Evolutionary conservation across 1,284 basidiomycete species (phyloP), one percentile per base, ranked within the genome.

Genomic region (Gomphus bonarii): DNA sequence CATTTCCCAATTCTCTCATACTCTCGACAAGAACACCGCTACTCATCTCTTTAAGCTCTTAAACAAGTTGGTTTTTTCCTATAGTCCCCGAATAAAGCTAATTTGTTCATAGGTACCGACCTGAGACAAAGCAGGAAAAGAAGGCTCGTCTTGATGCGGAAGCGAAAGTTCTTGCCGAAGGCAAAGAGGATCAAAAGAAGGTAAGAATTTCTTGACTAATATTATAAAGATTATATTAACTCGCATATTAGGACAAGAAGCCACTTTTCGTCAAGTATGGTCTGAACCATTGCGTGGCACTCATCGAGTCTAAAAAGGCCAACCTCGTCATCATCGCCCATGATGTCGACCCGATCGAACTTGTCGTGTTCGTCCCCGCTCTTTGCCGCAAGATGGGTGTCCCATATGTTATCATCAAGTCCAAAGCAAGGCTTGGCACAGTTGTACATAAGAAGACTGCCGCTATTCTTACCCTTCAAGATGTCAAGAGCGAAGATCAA

Each of bases 371-470:
- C 88, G 81, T 99, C 60, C 95, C 95, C 61, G 94, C 95, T 60
- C 86, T 98, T 63, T 99, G 95, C 81, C 85, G 94, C 74, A 97
- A 97, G 86, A 97, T 97, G 94, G 95, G 94, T 71, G 85, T 97
- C 51, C 93, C 93, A 36, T 98, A 98, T 76, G 92, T 95, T 64
- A 97, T 99, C 66, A 93, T 97, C 68, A 97, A 97, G 82, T 88
- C 87, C 77, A 98, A 97, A 79, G 90, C 95, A 59, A 91, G 95
- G 71, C 88, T 98, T 66, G 95, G 95, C 65, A 92, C 92, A 14
- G 90, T 95, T 60, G 93, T 95, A 54, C 91, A 95, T 84, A 97
- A 97, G 85, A 98, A 98, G 86, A 97, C 94, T 59, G 84, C 93
- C 56, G 89, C 95, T 61, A 88, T 97, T 61, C 75, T 94, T 60